Evolutionary conservation across 108 stramenopile genomes (phyloP).

Genomic region (Chaetoceros tenuissimus): DNA sequence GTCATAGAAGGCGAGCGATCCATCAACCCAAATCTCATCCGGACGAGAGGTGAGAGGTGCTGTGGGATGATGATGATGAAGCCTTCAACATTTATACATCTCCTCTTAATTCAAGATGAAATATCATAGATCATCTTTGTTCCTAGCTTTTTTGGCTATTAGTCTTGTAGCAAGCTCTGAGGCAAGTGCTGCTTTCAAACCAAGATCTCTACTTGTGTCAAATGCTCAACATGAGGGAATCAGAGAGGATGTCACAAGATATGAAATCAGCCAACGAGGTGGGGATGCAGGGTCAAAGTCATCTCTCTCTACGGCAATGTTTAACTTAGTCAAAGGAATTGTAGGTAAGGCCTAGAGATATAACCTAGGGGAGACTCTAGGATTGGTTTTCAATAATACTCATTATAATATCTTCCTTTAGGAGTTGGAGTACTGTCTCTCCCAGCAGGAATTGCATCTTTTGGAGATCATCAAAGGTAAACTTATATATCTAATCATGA

Average conservation of each 20-base stretch:
- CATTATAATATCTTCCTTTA: no score
- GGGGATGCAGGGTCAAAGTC: conserved; percentile 3
- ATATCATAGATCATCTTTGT: background rate
- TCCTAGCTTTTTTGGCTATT: background rate
- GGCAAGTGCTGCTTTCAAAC: background rate
- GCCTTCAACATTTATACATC: no score
- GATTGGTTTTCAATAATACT: no score
- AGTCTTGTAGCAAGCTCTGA: background rate
- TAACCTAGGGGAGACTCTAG: no score
- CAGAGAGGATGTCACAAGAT: background rate
- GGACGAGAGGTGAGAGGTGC: no score
- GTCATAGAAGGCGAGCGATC: no score
- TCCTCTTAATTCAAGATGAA: background rate
- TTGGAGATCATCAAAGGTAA: conserved; percentile 20
- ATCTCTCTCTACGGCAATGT: conserved; percentile 52
- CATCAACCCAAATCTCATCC: no score
- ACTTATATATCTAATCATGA: no score
- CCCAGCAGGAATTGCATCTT: conserved; percentile 65
- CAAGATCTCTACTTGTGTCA: background rate
- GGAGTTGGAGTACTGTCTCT: conserved; percentile 79
- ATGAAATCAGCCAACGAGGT: background rate
- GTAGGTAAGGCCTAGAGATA: no score
- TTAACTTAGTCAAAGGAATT: conserved; percentile 84
- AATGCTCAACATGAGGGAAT: background rate
- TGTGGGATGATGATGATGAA: no score